phyloP scores from a whole-genome alignment of 345 rosid genomes.

The Psidium guajava region DNA sequence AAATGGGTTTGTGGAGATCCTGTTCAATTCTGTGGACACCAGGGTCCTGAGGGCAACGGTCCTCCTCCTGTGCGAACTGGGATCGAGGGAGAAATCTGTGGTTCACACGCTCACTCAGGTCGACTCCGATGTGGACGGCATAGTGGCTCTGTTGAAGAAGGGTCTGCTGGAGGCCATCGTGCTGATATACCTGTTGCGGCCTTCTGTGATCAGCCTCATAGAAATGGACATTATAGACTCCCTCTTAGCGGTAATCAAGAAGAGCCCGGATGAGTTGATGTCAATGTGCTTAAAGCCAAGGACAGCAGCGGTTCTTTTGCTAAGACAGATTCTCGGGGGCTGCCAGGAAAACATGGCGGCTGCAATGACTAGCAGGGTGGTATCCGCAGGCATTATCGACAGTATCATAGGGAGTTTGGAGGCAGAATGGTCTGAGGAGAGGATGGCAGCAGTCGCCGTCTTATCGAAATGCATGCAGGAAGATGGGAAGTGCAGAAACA shows the following conservation, averaged over 20 bases:
- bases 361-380: constrained; percentile 19
- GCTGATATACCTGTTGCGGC: constrained; percentile 37
- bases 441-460: constrained; percentile 43
- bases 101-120: constrained; percentile 50
- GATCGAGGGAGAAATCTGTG: constrained; percentile 56
- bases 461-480: constrained; percentile 40
- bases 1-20: constrained; percentile 61
- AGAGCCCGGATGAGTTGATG: constrained; percentile 12
- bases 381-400: constrained; percentile 25
- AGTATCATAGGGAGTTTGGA: constrained; percentile 34
- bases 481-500: constrained; percentile 51
- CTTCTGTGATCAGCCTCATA: constrained; percentile 24
- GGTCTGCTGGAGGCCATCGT: constrained; percentile 54
- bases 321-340: constrained; percentile 31
- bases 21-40: constrained; percentile 48
- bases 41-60: constrained; percentile 39
- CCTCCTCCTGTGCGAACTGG: constrained; percentile 52
- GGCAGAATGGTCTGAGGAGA: constrained; percentile 43
- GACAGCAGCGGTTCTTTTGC: constrained; percentile 38
- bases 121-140: constrained; percentile 51
- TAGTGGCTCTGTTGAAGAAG: constrained; percentile 52
- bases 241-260: constrained; percentile 27
- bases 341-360: constrained; percentile 25
- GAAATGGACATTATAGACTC: constrained; percentile 47
- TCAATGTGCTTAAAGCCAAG: constrained; percentile 46